A percentile compares a stretch with the other conserved stretches of the same genome.
Conservation (phyloP, 2,329 filamentous ascomycete species). For the Huntiella moniliformis region DNA sequence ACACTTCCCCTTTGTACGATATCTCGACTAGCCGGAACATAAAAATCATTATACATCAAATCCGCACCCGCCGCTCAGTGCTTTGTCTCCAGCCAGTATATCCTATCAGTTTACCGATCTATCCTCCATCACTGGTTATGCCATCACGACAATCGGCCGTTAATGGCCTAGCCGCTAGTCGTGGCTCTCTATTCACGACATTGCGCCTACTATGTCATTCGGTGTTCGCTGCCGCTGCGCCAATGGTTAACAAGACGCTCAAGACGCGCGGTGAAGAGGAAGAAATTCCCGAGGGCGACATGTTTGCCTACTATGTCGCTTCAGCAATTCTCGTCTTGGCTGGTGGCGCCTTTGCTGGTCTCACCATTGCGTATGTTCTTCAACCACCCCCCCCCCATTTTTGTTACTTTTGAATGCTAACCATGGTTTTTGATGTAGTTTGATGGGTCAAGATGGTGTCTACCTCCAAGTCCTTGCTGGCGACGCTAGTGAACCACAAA, state of each 20-base stretch:
- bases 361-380: conserved; percentile 63
- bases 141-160: conserved; percentile 7
- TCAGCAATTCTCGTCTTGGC: conserved; percentile 68
- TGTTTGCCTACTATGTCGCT: conserved; percentile 67
- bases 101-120: background rate
- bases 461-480: conserved; percentile 88
- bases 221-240: conserved; percentile 27
- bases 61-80: no score
- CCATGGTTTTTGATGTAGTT: conserved; percentile 17
- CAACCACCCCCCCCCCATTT: no score
- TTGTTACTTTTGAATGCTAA: background rate
- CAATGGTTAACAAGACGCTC: conserved; percentile 18
- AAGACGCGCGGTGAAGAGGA: conserved; percentile 20
- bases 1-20: no score
- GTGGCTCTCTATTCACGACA: conserved; percentile 5
- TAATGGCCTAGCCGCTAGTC: conserved; percentile 5
- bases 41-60: no score
- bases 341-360: conserved; percentile 81
- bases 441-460: conserved; percentile 72
- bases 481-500: conserved; percentile 69
- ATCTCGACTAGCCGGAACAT: no score
- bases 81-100: background rate
- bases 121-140: conserved; percentile 1
- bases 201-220: conserved; percentile 10
- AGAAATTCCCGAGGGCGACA: conserved; percentile 34